Percentiles rank a stretch among this genome's conserved stretches.
These are phyloP conservation scores for Bjerkandera adusta DNA, from an alignment of 1,284 basidiomycete genomes.

Conservation along the genomic window DNA sequence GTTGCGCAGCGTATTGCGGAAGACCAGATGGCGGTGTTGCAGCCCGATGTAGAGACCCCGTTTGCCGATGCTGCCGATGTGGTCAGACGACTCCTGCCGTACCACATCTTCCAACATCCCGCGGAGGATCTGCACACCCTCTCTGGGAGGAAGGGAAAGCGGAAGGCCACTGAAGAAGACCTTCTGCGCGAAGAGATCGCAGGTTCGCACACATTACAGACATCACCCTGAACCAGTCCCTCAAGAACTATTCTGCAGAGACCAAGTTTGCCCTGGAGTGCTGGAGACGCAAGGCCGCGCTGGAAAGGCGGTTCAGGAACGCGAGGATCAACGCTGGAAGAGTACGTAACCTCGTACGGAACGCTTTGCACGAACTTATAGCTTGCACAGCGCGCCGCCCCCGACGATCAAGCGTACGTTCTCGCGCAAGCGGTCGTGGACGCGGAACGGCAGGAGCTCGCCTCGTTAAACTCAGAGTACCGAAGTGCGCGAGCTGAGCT, in stretches of 20 bases:
- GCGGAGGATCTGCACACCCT: slow-evolving; percentile 50
- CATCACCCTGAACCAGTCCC: background rate
- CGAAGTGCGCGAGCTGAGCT: slow-evolving; percentile 59
- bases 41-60: slow-evolving; percentile 66
- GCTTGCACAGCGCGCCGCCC: slow-evolving; percentile 48
- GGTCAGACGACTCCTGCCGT: slow-evolving; percentile 66
- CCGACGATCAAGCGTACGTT: slow-evolving; percentile 58
- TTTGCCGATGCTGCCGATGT: slow-evolving; percentile 61
- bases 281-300: slow-evolving; percentile 49
- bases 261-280: slow-evolving; percentile 69
- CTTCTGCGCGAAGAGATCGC: slow-evolving; percentile 48
- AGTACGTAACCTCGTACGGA: slow-evolving; percentile 36
- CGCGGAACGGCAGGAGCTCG: slow-evolving; percentile 58
- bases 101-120: slow-evolving; percentile 75
- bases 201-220: slow-evolving; percentile 38
- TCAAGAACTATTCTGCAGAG: slow-evolving; percentile 34
- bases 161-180: slow-evolving; percentile 50
- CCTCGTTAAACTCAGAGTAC: slow-evolving; percentile 53
- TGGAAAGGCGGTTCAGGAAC: slow-evolving; percentile 57
- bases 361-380: background rate
- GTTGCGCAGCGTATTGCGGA: slow-evolving; percentile 51
- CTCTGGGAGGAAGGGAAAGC: slow-evolving; percentile 42
- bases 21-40: slow-evolving; percentile 58
- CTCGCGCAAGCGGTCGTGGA: slow-evolving; percentile 64
- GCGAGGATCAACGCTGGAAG: slow-evolving; percentile 51